Evolutionary conservation across 2,329 filamentous ascomycete genomes (phyloP).

Genomic region (Trichoderma sp.): DNA sequence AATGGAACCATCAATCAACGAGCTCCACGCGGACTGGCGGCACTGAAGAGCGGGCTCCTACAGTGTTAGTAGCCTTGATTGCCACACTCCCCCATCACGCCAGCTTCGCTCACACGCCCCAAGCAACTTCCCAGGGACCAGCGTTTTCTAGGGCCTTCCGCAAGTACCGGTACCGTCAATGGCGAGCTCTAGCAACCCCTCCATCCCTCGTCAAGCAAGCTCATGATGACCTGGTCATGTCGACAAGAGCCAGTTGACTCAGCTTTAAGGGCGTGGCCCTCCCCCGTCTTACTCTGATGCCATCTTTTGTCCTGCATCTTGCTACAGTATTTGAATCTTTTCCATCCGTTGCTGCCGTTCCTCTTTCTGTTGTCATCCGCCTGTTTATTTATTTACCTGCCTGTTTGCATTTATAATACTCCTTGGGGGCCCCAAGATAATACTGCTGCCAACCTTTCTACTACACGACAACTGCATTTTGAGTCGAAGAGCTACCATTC

Average conservation of each 20-base stretch:
- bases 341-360: neutral
- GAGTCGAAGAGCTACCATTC: neutral
- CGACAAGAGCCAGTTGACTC: constrained; percentile 11
- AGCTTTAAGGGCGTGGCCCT: constrained; percentile 15
- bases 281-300: neutral
- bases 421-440: neutral
- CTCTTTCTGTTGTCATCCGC: neutral
- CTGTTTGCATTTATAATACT: neutral
- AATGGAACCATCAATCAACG: neutral
- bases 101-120: constrained; percentile 10
- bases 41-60: neutral
- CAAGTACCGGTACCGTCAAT: constrained; percentile 14
- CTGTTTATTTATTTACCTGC: neutral
- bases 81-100: constrained; percentile 11
- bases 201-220: constrained; percentile 5
- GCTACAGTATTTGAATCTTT: neutral
- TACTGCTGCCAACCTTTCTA: neutral
- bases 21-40: constrained; percentile 17
- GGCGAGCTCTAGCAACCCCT: constrained; percentile 2
- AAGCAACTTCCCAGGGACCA: constrained; percentile 10
- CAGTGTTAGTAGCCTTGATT: neutral
- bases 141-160: neutral
- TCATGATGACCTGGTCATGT: constrained; percentile 8
- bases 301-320: neutral
- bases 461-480: neutral